Percentiles rank a stretch among this genome's conserved stretches.
Evolutionary conservation across 345 rosid genomes (phyloP).

Genomic region (Rhodamnia rubescens): DNA sequence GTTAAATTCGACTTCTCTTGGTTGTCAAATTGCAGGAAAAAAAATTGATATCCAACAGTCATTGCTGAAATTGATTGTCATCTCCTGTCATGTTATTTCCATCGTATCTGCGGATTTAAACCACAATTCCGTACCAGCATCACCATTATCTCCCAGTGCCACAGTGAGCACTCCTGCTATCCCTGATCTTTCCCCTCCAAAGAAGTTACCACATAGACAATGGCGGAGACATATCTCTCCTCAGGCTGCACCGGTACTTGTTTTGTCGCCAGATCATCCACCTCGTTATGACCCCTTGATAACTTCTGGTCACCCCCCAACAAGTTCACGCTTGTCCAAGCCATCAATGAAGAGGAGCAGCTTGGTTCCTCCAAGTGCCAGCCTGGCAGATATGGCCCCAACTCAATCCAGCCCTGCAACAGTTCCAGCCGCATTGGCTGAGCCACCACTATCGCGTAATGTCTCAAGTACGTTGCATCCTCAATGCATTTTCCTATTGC

Average conservation of each 20-base stretch:
- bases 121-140: slow-evolving; percentile 16
- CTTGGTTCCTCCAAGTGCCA: slow-evolving; percentile 40
- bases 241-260: slow-evolving; percentile 15
- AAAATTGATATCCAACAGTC: slow-evolving; percentile 5
- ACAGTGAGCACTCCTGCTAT: slow-evolving; percentile 28
- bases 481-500: not conserved
- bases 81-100: slow-evolving; percentile 23
- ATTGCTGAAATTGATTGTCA: slow-evolving; percentile 27
- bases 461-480: slow-evolving; percentile 41
- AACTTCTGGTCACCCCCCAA: slow-evolving; percentile 49
- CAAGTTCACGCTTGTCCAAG: slow-evolving; percentile 49
- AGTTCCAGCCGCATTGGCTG: slow-evolving; percentile 44
- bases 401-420: slow-evolving; percentile 39
- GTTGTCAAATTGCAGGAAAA: slow-evolving; percentile 29
- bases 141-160: slow-evolving; percentile 25
- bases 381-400: slow-evolving; percentile 63
- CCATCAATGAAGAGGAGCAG: slow-evolving; percentile 48
- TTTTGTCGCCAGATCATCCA: slow-evolving; percentile 36
- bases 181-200: slow-evolving; percentile 40
- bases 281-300: slow-evolving; percentile 50
- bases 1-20: not conserved
- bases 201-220: slow-evolving; percentile 25
- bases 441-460: slow-evolving; percentile 79
- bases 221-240: slow-evolving; percentile 33
- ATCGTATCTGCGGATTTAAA: slow-evolving; percentile 22